A percentile compares a stretch with the other conserved stretches of the same genome.
phyloP scores from a whole-genome alignment of 345 rosid species.

The Hibiscus trionum region DNA sequence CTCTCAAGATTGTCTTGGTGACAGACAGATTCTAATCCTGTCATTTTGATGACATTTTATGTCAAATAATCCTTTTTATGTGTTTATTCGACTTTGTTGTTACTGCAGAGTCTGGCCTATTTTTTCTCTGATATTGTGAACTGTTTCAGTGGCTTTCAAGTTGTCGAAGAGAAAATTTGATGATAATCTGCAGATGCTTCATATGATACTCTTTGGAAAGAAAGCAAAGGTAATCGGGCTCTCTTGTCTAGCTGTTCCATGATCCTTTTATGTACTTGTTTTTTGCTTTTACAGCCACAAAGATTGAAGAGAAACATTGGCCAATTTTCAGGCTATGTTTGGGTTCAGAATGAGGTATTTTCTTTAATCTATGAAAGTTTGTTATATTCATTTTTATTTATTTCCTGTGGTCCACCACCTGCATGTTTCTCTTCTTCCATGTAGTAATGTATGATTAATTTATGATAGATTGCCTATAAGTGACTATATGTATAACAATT shows the following conservation, averaged over 20 bases:
- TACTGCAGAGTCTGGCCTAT: constrained; percentile 9
- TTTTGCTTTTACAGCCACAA: constrained; percentile 44
- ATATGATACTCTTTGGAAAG: constrained; percentile 81
- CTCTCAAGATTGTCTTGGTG: not conserved
- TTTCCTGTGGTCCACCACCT: constrained; percentile 1
- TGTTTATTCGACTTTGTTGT: constrained; percentile 6
- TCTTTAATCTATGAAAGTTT: constrained; percentile 2
- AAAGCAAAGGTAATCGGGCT: constrained; percentile 67
- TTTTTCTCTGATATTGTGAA: constrained; percentile 20
- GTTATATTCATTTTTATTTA: not conserved
- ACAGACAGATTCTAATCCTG: not conserved
- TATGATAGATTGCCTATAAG: not conserved
- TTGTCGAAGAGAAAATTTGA: constrained; percentile 93
- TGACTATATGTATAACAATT: not conserved
- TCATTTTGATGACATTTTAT: not conserved
- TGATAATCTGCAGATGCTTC: constrained; percentile 72
- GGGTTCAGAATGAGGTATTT: constrained; percentile 77
- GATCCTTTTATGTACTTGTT: not conserved
- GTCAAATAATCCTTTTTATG: not conserved
- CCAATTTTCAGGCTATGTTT: constrained; percentile 88
- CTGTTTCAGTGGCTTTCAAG: constrained; percentile 90
- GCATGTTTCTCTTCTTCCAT: constrained; percentile 4
- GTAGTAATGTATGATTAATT: not conserved
- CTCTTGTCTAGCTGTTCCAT: not conserved
- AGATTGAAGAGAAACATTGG: constrained; percentile 76